Evolutionary conservation across 2,329 filamentous ascomycete genomes (phyloP).

Genomic region (Cercospora sp.): DNA sequence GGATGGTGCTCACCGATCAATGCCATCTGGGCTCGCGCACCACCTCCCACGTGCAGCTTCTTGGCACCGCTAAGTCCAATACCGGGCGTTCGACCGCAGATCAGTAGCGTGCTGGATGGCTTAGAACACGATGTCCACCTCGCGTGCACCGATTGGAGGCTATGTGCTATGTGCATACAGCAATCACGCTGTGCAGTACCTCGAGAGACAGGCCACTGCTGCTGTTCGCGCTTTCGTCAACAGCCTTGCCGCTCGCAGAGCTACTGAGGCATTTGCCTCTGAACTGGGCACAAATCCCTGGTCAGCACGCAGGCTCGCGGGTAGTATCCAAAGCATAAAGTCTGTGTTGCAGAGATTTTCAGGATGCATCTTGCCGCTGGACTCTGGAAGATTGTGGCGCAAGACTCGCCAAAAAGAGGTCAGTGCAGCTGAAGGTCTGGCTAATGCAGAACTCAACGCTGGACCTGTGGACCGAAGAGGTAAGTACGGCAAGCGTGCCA

Average conservation of each 20-base stretch:
- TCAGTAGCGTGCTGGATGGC: neutral
- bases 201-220: neutral
- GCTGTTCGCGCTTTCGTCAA: neutral
- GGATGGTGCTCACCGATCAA: neutral
- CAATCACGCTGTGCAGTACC: neutral
- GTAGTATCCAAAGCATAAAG: neutral
- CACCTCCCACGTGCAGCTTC: neutral
- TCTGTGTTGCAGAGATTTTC: neutral
- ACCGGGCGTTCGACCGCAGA: neutral
- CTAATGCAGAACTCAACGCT: neutral
- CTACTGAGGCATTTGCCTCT: neutral
- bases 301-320: neutral
- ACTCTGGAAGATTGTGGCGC: neutral
- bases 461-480: neutral
- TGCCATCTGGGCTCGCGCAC: neutral
- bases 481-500: neutral
- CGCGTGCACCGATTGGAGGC: neutral
- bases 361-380: neutral
- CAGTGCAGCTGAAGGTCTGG: neutral
- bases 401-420: neutral
- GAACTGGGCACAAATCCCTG: neutral
- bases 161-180: neutral
- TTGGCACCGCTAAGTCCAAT: neutral
- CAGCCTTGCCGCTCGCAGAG: neutral
- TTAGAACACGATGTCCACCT: neutral